Evolutionary conservation across 1,284 basidiomycete species (phyloP).

Genomic region (Omphalotus olearius): DNA sequence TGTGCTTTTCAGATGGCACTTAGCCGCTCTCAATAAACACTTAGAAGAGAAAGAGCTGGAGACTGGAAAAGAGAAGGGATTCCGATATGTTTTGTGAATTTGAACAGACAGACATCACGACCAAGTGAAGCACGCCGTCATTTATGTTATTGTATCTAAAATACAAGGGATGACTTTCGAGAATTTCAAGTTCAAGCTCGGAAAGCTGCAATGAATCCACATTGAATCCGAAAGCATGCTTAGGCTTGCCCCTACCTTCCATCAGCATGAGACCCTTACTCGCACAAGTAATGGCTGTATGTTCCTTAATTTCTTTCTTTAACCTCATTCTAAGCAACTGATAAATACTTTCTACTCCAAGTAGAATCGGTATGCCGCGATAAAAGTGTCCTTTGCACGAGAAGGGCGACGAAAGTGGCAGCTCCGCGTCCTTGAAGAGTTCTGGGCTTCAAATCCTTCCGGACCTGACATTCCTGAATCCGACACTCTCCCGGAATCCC

Average conservation of each 20-base stretch:
- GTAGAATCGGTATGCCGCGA: constrained; percentile 13
- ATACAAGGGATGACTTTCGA: too few species aligned
- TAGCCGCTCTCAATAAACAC: not conserved
- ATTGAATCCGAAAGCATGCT: too few species aligned
- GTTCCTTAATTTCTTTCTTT: not conserved
- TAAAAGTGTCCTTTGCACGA: constrained; percentile 30
- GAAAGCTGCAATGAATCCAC: too few species aligned
- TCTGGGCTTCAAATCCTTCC: constrained; percentile 28
- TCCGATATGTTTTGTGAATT: constrained; percentile 2
- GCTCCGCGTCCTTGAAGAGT: constrained; percentile 35
- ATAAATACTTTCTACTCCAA: not conserved
- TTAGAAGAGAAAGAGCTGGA: not conserved
- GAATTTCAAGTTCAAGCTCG: too few species aligned
- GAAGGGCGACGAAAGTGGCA: constrained; percentile 39
- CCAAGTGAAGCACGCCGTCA: too few species aligned
- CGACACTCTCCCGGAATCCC: not conserved
- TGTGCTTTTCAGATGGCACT: not conserved
- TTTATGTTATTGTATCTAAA: too few species aligned
- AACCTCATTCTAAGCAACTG: not conserved
- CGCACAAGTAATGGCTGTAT: constrained; percentile 6
- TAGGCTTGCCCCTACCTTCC: too few species aligned
- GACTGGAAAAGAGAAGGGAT: not conserved
- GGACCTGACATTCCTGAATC: constrained; percentile 1
- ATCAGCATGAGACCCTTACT: constrained; percentile 6
- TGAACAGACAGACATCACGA: too few species aligned